Evolutionary conservation across 441 rosid species (phyloP), one percentile per base, ranked within the genome.

Genomic region (Corymbia calophylla): DNA sequence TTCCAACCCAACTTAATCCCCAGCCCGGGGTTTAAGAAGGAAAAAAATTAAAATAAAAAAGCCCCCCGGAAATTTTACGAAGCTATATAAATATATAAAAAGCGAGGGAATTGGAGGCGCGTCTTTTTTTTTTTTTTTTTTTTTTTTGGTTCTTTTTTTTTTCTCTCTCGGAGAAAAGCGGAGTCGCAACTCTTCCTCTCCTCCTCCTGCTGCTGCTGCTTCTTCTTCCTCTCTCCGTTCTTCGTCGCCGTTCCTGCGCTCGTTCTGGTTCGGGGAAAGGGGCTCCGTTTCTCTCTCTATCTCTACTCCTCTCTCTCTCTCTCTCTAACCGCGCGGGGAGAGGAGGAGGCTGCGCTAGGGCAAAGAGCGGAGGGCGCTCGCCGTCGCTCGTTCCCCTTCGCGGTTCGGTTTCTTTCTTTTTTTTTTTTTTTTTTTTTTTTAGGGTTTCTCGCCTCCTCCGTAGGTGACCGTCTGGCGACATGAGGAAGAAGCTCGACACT

Each of bases 401-500:
- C n/a, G 87, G 58, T 49, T 49, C 44, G 44, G 44, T 14, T 62
- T 29, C 18, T 29, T 13, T 60, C 23, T 16, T 1, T n/a, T 14
- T 5, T 1, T 29, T 62, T 1, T 29, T 48, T 60, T 14, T 54
- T 25, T 2, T 19, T 17, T 49, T 48, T 21, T n/a, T 53, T 89
- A 53, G 86, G 86, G 88, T 17, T 86, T 48, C 10, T n/a, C 48
- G 73, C 23, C 51, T 62, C 58, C 60, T 49, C 32, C 18, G 35
- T 25, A 16, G 90, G 58, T 17, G 53, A n/a, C 29, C 56, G 55
- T 16, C 56, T 19, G 53, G 21, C 19, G 58, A 80, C 88, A 90
- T 90, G 92, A 90, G 77, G 90, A 90, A 90, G 89, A 90, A 89
- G 90, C 92, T 90, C 77, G 92, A 90, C 80, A 90, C 92, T 53